Base-by-base conservation (phyloP, 345 rosid genomes). In the Tarenaya hassleriana region DNA sequence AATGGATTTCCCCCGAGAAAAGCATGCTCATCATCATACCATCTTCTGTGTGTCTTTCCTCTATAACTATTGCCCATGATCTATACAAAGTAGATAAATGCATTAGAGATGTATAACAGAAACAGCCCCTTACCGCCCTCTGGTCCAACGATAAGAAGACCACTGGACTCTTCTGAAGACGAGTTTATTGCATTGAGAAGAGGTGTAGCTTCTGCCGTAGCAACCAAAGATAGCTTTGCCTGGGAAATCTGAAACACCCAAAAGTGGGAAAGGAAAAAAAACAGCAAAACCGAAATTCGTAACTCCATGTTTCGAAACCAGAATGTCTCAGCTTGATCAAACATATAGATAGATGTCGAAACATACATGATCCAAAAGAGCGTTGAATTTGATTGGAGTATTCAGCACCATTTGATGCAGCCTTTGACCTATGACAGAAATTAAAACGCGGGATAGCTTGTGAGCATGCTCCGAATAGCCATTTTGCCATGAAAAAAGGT, bases 131-230 rank as follows among this genome's bases (percentile, higher is more conserved):
- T 63, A 87, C 96, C 96, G 17, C 98, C 98, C 72, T 87, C 96
- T 46, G 96, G 95, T 66, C 95, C 86, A 55, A 87, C 72, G 21
- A 82, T 72, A 50, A 82, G 72, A 33, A 86, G 38, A 59, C 95
- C 90, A 50, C 76, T 71, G 11, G 80, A 29, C 64, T 77, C 86
- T 29, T 59, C 70, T 48, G 62, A 59, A 9, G 66, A 35, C 27
- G 83, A 74, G 50, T 72, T 54, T 68, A 81, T 61, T 54, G 69
- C 75, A 58, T 44, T 67, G 56, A 83, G 62, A 54, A 91, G 78
- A 52, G 92, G 87, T 41, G 84, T 69, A 72, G 88, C 92, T 76
- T 76, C 83, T 18, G 95, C 96, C 39, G 73, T 70, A 52, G 96
- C 96, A 48, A 79, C 62, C 77, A 87, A 76, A 63, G 84, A 79